Evolutionary conservation across 495 filamentous ascomycete species (phyloP), one percentile per base, ranked within the genome.

Genomic region (Hypomontagnella monticulosa): DNA sequence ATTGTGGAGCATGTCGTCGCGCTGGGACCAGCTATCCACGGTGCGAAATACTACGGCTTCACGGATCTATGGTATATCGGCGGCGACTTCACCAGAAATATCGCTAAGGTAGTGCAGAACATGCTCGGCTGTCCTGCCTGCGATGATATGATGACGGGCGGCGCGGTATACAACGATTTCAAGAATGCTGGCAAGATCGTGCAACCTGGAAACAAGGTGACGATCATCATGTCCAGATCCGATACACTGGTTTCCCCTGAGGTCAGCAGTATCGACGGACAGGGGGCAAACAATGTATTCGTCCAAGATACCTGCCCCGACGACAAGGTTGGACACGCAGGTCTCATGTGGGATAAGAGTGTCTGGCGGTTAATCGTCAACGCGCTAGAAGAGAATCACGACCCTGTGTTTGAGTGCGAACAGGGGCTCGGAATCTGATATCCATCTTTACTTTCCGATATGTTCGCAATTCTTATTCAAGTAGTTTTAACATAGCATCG

Each of bases 301-400:
- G 72, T 86, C 16, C 82, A 86, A 73, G 72, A 78, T 51, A 75
- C 69, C 9, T 85, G 83, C 32, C 75, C 75, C 0, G 47, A 79
- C 2, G 83, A 85, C 42, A 66, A 69, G 0, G 82, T 84, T 4
- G 83, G 83, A 2, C 83, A 86, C 58, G 80, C 82, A 40, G 82
- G 81, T 3, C 78, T 84, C 57, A 80, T 79, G 19, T 84, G 80
- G 73, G 83, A 86, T 67, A 67, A 76, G 63, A 81, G 83, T 67
- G 80, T 86, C 1, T 85, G 83, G 82, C 78, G 84, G 32, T 59
- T 85, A 70, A 77, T 86, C 15, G 71, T 80, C 49, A 85, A 85
- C 60, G 83, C 79, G 36, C 57, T 86, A 40, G 77, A 81, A 37
- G 75, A 73, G 50, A 71, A 63, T 10, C 53, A 66, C 12, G 68